phyloP scores from a whole-genome alignment of 371 early-diverging fungal species.

The Apophysomyces trapeziformis region DNA sequence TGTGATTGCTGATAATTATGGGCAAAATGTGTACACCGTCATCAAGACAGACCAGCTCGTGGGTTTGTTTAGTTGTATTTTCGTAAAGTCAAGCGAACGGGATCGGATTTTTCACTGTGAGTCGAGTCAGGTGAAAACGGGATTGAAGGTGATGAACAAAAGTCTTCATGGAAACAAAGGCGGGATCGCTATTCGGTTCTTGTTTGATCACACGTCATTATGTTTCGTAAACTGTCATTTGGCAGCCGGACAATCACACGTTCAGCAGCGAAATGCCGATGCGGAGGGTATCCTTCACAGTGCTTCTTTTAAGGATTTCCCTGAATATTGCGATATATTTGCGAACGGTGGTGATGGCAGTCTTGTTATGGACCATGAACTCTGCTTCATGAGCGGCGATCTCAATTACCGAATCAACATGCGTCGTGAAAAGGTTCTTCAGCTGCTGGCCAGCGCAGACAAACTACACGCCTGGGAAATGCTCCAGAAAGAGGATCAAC shows the following conservation, averaged over 20 bases:
- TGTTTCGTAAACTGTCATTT: conserved; percentile 89
- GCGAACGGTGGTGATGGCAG: conserved; percentile 68
- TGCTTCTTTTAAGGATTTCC: conserved; percentile 40
- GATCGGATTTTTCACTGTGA: conserved; percentile 29
- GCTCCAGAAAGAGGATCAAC: conserved; percentile 68
- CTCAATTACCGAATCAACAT: conserved; percentile 78
- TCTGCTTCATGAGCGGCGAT: conserved; percentile 77
- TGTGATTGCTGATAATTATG: conserved; percentile 55
- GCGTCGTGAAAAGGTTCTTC: conserved; percentile 57
- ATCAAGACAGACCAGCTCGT: conserved; percentile 80
- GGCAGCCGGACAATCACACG: conserved; percentile 82
- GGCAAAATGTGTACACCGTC: conserved; percentile 57
- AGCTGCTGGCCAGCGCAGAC: conserved; percentile 40
- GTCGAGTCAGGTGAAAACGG: conserved; percentile 74
- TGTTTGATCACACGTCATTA: conserved; percentile 76
- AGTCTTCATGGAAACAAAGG: conserved; percentile 88
- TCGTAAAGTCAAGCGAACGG: conserved; percentile 56
- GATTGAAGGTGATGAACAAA: conserved; percentile 68
- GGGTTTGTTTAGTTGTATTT: conserved; percentile 81
- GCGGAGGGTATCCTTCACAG: conserved; percentile 74
- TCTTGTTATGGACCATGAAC: conserved; percentile 76
- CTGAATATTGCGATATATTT: conserved; percentile 50
- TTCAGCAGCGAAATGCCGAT: conserved; percentile 75
- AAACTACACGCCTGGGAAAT: conserved; percentile 26
- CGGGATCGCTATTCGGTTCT: conserved; percentile 76